Base-by-base conservation (phyloP, 495 filamentous ascomycete species). In the Aspergillus egyptiacus region DNA sequence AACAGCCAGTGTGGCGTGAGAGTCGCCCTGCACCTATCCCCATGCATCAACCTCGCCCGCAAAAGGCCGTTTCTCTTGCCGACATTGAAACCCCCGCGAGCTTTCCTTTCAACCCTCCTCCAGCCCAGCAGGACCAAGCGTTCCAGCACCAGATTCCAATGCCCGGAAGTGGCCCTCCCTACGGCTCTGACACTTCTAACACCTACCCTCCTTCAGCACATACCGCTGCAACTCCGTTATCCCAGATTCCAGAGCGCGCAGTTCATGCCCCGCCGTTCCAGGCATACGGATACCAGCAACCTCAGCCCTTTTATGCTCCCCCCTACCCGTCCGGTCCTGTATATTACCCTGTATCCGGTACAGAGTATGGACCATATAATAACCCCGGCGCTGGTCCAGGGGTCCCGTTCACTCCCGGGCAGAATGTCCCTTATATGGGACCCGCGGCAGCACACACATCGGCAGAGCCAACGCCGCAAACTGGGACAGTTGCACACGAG, bases 21-120 rank as follows among this genome's bases (percentile, higher is more conserved):
- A 91, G 82, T 61, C 83, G 83, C 48, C 79, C 78, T 36, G 83
- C 72, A 36, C 74, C 79, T 18, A 81, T 96, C 31, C 86, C 89
- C 5, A 95, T 97, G 86, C 87, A 97, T 59, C 93, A 99, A 62
- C 93, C 93, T 42, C 85, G 89, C 34, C 93, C 93, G 3, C 90
- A 97, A 66, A 96, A 96, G 72, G 72, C 90, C 2, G 85, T 99
- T 22, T 96, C 93, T 20, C 84, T 97, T 47, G 88, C 89, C 24
- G 90, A 88, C 60, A 96, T 99, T 53, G 93, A 97, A 63, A 89
- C 83, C 18, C 90, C 94, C 2, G 82, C 77, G 15, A 82, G 74
- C 15, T 76, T 85, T 56, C 72, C 77, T 2, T 83, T 87, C 54
- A 81, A 86, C 42, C 79, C 81, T 20, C 80, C 83, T 13, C 86